Percentiles rank a stretch among this genome's conserved stretches.
Conservation (phyloP, 768 basidiomycete genomes). For the Hericium rajendrae region DNA sequence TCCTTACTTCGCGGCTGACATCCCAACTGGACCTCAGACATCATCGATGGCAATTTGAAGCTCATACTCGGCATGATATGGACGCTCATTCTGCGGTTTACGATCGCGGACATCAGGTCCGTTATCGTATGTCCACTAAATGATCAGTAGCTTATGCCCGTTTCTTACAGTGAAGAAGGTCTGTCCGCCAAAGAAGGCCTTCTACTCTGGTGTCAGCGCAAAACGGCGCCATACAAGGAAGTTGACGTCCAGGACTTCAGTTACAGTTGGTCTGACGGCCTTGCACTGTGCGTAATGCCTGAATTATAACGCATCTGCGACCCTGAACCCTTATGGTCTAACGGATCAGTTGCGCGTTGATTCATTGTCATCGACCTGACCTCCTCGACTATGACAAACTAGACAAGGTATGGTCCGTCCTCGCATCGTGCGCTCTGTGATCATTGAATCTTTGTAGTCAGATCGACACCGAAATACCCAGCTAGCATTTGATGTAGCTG, state of each 20-base stretch:
- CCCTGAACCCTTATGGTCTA: not conserved
- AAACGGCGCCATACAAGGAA: slow-evolving; percentile 84
- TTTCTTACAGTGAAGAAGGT: slow-evolving; percentile 77
- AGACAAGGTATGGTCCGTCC: slow-evolving; percentile 51
- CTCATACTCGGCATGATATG: slow-evolving; percentile 99
- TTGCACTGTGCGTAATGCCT: slow-evolving; percentile 70
- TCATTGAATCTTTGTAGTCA: slow-evolving; percentile 31
- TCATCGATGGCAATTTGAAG: slow-evolving; percentile 97
- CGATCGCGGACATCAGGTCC: slow-evolving; percentile 96
- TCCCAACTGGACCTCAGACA: slow-evolving; percentile 44
- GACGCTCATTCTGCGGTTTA: slow-evolving; percentile 95
- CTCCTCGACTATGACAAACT: slow-evolving; percentile 82
- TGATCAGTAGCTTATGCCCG: not conserved
- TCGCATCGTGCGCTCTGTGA: not conserved
- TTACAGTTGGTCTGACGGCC: slow-evolving; percentile 86
- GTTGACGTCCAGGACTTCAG: slow-evolving; percentile 94
- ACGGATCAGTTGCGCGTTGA: slow-evolving; percentile 76
- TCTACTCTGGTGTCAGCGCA: slow-evolving; percentile 95
- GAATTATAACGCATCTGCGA: slow-evolving; percentile 1
- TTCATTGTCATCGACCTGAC: slow-evolving; percentile 96
- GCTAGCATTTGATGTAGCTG: slow-evolving; percentile 82
- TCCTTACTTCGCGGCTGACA: slow-evolving; percentile 2
- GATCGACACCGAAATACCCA: slow-evolving; percentile 78
- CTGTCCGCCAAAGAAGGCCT: slow-evolving; percentile 98
- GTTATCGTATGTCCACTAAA: slow-evolving; percentile 13